Evolutionary conservation across 1,284 basidiomycete species (phyloP), one percentile per base, ranked within the genome.

Genomic region (Fistulina hepatica): DNA sequence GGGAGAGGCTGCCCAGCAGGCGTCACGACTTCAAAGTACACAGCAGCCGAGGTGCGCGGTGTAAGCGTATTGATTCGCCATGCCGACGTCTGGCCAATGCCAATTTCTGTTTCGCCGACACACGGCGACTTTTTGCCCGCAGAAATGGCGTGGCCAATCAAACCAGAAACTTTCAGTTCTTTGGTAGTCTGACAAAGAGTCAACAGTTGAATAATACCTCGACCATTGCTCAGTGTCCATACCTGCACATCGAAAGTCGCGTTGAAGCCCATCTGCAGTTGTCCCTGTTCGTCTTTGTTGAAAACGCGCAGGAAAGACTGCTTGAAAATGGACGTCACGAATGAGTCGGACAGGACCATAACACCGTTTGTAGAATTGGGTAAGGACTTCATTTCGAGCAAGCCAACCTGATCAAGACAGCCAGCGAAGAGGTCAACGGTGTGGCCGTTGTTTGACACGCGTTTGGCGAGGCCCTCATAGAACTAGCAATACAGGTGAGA

Each of bases 11-110:
- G 92, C 1, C 94, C 94, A 9, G 94, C 89, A n/a, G 94, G 94
- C 0, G 93, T 97, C 44, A 97, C 95, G 17, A 98, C 94, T 57
- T 99, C 95, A 57, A 99, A 97, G 69, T 98, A 99, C 37, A 95
- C 85, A 17, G 81, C 95, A 24, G 84, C 77, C 4, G 94, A 83
- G 2, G 91, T 93, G 45, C 76, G 81, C 11, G 92, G 90, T 1
- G 79, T 90, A 48, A 98, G 72, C 39, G 80, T 75, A 65, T 95
- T 97, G 49, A 98, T 74, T 64, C 92, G 97, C 94, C 94, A 99
- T 1, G 93, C 94, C n/a, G 92, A 97, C 1, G 94, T 99, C 56
- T 94, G 89, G 19, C 93, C 94, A 46, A 99, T 95, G 57, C 94
- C 95, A 45, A 98, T 98, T 62, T 99, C 95, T 2, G 95, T 98